A percentile compares a stretch with the other conserved stretches of the same genome.
phyloP scores from a whole-genome alignment of 768 basidiomycete species.

The Hydnum rufescens region DNA sequence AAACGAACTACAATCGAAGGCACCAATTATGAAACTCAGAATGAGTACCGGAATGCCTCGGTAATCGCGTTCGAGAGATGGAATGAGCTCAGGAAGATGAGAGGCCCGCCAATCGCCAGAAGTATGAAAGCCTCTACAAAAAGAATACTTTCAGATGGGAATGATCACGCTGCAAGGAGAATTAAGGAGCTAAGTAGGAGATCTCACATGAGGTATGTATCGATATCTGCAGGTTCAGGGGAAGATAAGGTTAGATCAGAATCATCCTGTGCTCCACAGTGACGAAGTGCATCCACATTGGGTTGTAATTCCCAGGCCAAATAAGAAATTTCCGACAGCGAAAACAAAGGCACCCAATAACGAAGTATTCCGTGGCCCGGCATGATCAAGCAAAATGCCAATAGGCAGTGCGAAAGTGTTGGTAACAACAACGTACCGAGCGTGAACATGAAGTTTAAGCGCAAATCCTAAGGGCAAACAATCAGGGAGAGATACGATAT shows the following conservation, averaged over 20 bases:
- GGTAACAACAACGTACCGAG: constrained; percentile 18
- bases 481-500: neutral
- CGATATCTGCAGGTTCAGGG: constrained; percentile 8
- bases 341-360: constrained; percentile 18
- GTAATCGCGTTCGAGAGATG: constrained; percentile 24
- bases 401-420: constrained; percentile 19
- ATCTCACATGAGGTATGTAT: constrained; percentile 16
- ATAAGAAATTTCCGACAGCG: constrained; percentile 16
- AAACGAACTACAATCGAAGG: constrained; percentile 21
- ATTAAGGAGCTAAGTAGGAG: neutral
- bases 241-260: neutral
- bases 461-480: constrained; percentile 14
- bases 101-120: constrained; percentile 20
- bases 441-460: constrained; percentile 20
- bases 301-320: constrained; percentile 14
- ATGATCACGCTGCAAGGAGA: too few relatives aligned
- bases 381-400: constrained; percentile 15
- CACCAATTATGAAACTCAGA: constrained; percentile 20
- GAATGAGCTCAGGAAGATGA: constrained; percentile 21
- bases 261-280: neutral
- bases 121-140: too few relatives aligned
- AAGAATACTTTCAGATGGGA: too few relatives aligned
- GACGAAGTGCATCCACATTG: constrained; percentile 11
- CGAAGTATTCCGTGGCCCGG: constrained; percentile 17
- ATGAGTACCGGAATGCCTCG: constrained; percentile 19